A percentile compares a stretch with the other conserved stretches of the same genome.
phyloP scores from a whole-genome alignment of 148 eudicot genomes.

The Suaeda aralocaspica region DNA sequence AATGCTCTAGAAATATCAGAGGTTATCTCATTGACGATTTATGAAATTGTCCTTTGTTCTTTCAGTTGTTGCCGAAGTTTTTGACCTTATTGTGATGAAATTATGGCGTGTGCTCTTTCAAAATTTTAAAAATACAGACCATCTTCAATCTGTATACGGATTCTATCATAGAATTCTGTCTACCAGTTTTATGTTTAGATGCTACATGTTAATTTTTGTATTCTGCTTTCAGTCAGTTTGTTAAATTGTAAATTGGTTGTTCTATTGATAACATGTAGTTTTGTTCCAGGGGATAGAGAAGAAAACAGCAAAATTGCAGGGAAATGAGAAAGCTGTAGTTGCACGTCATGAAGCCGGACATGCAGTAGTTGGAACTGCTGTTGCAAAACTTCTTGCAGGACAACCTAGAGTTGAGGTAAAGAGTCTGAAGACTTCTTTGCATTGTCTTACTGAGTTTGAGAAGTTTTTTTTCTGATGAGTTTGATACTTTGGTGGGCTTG shows the following conservation, averaged over 20 bases:
- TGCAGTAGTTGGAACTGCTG: conserved; percentile 95
- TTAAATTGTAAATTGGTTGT: no score
- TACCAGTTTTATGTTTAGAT: background rate
- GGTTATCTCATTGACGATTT: no score
- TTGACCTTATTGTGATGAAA: no score
- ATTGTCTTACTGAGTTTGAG: background rate
- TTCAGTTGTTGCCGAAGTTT: no score
- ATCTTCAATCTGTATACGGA: background rate
- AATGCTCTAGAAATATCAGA: no score
- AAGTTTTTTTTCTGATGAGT: background rate
- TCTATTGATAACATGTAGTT: background rate
- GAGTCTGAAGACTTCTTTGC: conserved; percentile 24
- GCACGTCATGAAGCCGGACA: conserved; percentile 99
- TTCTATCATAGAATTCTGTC: background rate
- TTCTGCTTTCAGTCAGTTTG: background rate
- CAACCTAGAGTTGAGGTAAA: conserved; percentile 95
- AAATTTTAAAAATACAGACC: no score
- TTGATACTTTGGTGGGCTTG: background rate
- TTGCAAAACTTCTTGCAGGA: conserved; percentile 87
- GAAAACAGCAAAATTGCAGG: conserved; percentile 80
- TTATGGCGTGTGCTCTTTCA: no score
- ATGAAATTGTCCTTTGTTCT: no score
- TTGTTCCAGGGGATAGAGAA: conserved; percentile 81
- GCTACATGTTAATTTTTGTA: background rate
- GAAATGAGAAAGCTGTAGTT: conserved; percentile 90